Conservation (phyloP, 2,329 filamentous ascomycete genomes). For the Trichophyton equinum region DNA sequence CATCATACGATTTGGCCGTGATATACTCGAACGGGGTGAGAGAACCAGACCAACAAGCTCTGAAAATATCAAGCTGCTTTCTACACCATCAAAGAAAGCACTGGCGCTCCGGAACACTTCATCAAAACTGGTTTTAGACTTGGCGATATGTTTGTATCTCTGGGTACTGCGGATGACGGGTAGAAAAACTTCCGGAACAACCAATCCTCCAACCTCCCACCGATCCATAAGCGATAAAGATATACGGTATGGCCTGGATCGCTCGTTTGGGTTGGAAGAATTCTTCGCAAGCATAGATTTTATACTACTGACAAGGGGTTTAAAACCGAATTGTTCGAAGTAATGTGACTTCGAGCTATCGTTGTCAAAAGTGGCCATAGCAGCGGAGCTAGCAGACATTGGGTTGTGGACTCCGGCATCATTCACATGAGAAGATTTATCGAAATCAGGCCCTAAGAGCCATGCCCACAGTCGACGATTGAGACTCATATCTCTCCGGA, state of each 20-base stretch:
- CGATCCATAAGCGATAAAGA: constrained; percentile 94
- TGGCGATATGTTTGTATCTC: constrained; percentile 54
- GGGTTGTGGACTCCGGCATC: constrained; percentile 20
- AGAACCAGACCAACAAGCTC: constrained; percentile 59
- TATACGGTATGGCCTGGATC: constrained; percentile 76
- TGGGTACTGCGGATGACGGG: constrained; percentile 72
- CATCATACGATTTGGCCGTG: constrained; percentile 37
- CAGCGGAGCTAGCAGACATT: constrained; percentile 19
- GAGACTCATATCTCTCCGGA: constrained; percentile 86
- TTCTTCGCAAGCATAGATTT: constrained; percentile 59
- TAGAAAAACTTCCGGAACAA: constrained; percentile 80
- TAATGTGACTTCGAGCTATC: constrained; percentile 57
- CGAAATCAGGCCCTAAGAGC: constrained; percentile 71
- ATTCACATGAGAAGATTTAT: constrained; percentile 27
- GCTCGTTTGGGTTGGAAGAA: constrained; percentile 47
- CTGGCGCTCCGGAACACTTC: constrained; percentile 89
- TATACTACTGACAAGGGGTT: constrained; percentile 60
- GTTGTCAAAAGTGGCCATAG: constrained; percentile 24
- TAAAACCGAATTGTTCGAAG: constrained; percentile 68
- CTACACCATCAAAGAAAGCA: constrained; percentile 94
- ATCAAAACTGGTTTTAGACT: constrained; percentile 57
- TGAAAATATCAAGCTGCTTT: constrained; percentile 84
- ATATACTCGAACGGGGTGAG: constrained; percentile 39
- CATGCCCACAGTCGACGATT: constrained; percentile 93
- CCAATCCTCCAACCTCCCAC: constrained; percentile 87